Conservation (phyloP, 371 early-diverging fungal genomes). For the Capniomyces stellatus region DNA sequence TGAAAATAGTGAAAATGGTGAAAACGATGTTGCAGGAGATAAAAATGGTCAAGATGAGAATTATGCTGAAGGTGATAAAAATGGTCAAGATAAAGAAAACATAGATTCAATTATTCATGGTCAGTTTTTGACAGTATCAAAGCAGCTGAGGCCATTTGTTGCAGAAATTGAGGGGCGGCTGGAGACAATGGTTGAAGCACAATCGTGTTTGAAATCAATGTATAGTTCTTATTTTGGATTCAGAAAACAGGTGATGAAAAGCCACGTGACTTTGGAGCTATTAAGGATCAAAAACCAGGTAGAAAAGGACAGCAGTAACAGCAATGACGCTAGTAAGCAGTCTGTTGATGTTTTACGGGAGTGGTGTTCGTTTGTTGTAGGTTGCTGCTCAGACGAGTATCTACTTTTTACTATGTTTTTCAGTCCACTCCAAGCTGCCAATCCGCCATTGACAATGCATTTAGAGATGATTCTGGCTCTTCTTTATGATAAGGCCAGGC, state of each 20-base stretch:
- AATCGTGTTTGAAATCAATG: neutral
- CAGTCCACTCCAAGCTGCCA: slow-evolving; percentile 31
- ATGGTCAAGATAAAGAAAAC: neutral
- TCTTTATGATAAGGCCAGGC: slow-evolving; percentile 68
- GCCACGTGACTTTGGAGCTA: slow-evolving; percentile 3
- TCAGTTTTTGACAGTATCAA: neutral
- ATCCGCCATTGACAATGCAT: slow-evolving; percentile 3
- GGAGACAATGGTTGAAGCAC: slow-evolving; percentile 7
- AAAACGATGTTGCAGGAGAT: slow-evolving; percentile 15
- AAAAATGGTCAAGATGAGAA: neutral
- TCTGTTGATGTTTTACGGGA: slow-evolving; percentile 30
- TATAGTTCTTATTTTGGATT: slow-evolving; percentile 53
- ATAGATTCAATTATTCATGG: no score
- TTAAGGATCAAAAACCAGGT: slow-evolving; percentile 11
- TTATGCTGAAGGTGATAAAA: slow-evolving; percentile 3
- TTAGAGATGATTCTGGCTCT: slow-evolving; percentile 18
- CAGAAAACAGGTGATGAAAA: slow-evolving; percentile 29
- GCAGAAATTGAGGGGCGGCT: slow-evolving; percentile 22
- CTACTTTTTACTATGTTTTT: slow-evolving; percentile 56
- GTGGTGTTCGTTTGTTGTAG: slow-evolving; percentile 46
- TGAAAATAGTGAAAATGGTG: slow-evolving; percentile 46
- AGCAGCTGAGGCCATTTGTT: neutral
- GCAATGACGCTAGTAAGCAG: no score
- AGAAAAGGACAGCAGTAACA: neutral
- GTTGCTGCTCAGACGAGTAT: slow-evolving; percentile 63